Conservation (phyloP, 2,329 filamentous ascomycete species). For the Drechslerella coelobrocha region DNA sequence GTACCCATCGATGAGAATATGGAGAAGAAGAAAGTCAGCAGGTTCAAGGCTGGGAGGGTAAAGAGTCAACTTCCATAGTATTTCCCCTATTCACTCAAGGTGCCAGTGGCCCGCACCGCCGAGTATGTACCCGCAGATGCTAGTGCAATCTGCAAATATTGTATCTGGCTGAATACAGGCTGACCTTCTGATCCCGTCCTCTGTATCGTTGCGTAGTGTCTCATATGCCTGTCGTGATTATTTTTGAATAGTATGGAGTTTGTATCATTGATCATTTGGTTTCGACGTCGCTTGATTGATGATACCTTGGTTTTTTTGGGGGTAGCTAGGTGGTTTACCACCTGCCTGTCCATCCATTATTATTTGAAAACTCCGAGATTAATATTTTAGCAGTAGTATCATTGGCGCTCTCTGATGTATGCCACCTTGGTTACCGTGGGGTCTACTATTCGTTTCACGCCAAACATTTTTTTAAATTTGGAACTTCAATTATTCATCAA, state of each 20-base stretch:
- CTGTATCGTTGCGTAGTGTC: neutral
- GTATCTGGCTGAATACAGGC: neutral
- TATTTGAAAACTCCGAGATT: conserved; percentile 31
- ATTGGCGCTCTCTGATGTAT: conserved; percentile 50
- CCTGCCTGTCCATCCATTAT: neutral
- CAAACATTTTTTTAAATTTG: conserved; percentile 20
- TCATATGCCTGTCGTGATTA: neutral
- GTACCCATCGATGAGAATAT: conserved; percentile 74
- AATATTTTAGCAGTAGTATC: conserved; percentile 17
- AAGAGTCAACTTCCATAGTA: conserved; percentile 41
- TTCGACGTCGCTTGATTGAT: conserved; percentile 23
- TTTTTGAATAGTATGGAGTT: conserved; percentile 6
- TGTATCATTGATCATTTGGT: conserved; percentile 10
- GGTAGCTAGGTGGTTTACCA: neutral
- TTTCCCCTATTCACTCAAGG: neutral
- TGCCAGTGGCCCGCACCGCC: neutral
- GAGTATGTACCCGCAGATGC: neutral
- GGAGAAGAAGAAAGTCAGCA: conserved; percentile 70
- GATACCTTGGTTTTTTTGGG: conserved; percentile 13
- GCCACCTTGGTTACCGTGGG: conserved; percentile 3
- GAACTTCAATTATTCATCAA: too few relatives aligned
- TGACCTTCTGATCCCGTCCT: neutral
- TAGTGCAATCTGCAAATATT: neutral
- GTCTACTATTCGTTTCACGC: conserved; percentile 50
- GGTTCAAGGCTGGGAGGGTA: conserved; percentile 75